Base-by-base conservation (phyloP, 495 filamentous ascomycete genomes). In the Xylaria flabelliformis region DNA sequence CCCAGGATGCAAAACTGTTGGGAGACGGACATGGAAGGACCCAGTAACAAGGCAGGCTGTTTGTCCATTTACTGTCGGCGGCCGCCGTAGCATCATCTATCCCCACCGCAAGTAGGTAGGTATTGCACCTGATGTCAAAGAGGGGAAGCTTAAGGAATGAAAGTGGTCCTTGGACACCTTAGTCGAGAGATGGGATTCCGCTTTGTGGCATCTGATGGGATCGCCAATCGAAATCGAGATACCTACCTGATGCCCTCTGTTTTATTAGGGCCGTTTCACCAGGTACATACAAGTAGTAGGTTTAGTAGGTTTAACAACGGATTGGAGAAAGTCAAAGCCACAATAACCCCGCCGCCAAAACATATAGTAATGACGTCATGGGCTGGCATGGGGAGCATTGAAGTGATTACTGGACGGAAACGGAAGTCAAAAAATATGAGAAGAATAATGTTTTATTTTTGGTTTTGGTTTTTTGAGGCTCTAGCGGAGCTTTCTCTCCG, bases 401-500 rank as follows among this genome's bases (percentile, higher is more conserved):
- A 12, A 64, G 12, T 15, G 32, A 48, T 21, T n/a, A 53, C 32
- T 50, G 64, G 46, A 32, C 8, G 26, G 39, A 66, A 66, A 51
- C 26, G 42, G 62, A 48, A 48, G 62, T 64, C 39, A 17, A 41
- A 24, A n/a, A n/a, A n/a, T n/a, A n/a, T 62, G 19, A 1, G 36
- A 24, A n/a, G n/a, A n/a, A n/a, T n/a, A 21, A 34, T 2, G 44
- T 21, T 26, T 26, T n/a, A n/a, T n/a, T n/a, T n/a, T n/a, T n/a
- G n/a, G n/a, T n/a, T n/a, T n/a, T n/a, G n/a, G n/a, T n/a, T n/a
- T n/a, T n/a, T 67, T 67, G 67, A 70, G 67, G 67, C 67, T 70
- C 55, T 41, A 12, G 21, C 67, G 67, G 67, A 70, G 55, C 67
- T 32, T 61, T 50, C n/a, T 32, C 42, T 70, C 67, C 67, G 67